phyloP scores from a whole-genome alignment of 169 alveolate genomes.

The Cryptosporidium parvum region DNA sequence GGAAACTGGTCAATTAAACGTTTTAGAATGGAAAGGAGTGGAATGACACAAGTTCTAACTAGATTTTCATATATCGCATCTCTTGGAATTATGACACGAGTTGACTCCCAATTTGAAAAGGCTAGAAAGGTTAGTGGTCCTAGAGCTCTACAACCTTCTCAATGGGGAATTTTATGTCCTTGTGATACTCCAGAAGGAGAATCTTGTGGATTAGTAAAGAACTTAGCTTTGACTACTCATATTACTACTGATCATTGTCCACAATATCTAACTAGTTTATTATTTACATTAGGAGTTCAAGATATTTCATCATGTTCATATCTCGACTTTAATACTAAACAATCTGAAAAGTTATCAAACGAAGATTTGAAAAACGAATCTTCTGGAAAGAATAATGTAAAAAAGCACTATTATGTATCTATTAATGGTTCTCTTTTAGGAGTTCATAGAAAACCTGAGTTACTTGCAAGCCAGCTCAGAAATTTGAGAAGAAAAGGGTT shows the following conservation, averaged over 20 bases:
- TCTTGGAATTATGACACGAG: conserved; percentile 95
- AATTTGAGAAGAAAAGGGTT: conserved; percentile 95
- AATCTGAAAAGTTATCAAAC: background rate
- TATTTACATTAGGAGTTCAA: conserved; percentile 86
- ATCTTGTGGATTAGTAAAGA: conserved; percentile 98
- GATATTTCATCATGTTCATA: conserved; percentile 82
- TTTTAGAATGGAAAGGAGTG: conserved; percentile 97
- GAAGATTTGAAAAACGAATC: background rate
- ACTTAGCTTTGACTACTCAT: conserved; percentile 96
- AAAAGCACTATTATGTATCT: conserved; percentile 89
- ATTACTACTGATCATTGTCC: conserved; percentile 96
- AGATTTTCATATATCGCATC: conserved; percentile 97
- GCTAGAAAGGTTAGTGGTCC: conserved; percentile 98
- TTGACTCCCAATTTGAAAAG: conserved; percentile 94
- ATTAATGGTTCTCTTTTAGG: conserved; percentile 97
- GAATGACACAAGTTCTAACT: conserved; percentile 96
- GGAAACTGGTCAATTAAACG: conserved; percentile 99
- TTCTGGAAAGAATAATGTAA: conserved; percentile 61
- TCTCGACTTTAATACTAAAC: conserved; percentile 76
- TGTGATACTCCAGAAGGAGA: conserved; percentile 99
- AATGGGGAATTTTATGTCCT: conserved; percentile 99
- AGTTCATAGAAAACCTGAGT: conserved; percentile 89
- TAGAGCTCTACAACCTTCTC: conserved; percentile 98
- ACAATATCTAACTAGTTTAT: conserved; percentile 81
- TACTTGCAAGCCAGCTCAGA: conserved; percentile 90